These are phyloP conservation scores for Ophiocordyceps camponoti-floridani DNA, from an alignment of 2,329 filamentous ascomycete species.

Conservation along the genomic window DNA sequence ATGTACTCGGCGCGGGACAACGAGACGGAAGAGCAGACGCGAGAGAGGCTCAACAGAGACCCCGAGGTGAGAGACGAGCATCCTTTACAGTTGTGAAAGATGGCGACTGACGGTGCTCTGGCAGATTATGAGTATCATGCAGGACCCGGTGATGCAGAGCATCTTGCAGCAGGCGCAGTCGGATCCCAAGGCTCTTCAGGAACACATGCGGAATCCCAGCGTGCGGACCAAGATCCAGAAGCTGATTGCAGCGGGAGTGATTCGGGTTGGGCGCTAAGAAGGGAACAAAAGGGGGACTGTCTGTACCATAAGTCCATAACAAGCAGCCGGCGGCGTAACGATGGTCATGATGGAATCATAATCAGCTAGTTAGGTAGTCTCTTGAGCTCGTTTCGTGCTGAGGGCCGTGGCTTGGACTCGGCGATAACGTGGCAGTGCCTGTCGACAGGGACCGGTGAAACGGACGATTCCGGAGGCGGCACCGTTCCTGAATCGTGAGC, in stretches of 20 bases:
- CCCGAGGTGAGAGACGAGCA: constrained; percentile 51
- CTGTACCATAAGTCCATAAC: neutral
- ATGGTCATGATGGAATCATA: neutral
- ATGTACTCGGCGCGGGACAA: constrained; percentile 86
- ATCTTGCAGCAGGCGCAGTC: constrained; percentile 93
- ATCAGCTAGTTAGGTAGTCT: neutral
- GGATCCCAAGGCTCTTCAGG: constrained; percentile 78
- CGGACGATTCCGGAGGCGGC: neutral
- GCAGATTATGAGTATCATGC: constrained; percentile 73
- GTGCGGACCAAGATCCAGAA: constrained; percentile 87
- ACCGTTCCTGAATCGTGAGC: neutral
- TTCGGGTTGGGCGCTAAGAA: constrained; percentile 44
- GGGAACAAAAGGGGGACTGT: neutral
- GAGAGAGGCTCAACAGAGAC: constrained; percentile 75
- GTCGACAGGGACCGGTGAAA: no score
- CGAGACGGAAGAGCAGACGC: constrained; percentile 90
- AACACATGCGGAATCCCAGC: constrained; percentile 88
- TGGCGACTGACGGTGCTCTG: neutral
- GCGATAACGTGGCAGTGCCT: neutral
- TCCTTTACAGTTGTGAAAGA: neutral
- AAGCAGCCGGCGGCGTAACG: neutral
- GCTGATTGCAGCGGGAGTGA: constrained; percentile 81
- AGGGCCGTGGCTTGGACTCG: neutral
- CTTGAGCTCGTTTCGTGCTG: neutral
- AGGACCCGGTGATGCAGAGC: constrained; percentile 94